These are phyloP conservation scores for Aureobasidium uvarum DNA, from an alignment of 2,329 filamentous ascomycete species.

Conservation along the genomic window DNA sequence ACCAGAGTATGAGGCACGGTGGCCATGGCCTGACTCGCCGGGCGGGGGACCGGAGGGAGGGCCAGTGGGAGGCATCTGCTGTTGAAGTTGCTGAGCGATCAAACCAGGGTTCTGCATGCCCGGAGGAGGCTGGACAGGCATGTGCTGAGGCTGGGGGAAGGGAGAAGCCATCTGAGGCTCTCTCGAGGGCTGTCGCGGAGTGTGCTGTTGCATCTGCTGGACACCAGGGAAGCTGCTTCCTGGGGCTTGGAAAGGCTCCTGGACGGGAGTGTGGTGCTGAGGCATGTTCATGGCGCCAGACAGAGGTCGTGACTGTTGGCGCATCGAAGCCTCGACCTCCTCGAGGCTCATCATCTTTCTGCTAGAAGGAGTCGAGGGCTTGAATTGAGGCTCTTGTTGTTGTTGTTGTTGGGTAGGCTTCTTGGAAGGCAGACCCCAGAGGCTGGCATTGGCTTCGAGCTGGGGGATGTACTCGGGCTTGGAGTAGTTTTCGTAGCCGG, in stretches of 20 bases:
- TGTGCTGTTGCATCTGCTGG: constrained; percentile 70
- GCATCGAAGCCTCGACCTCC: constrained; percentile 93
- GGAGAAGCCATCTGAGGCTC: constrained; percentile 49
- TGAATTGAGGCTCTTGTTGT: constrained; percentile 31
- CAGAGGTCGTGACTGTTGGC: constrained; percentile 60
- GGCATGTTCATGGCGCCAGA: constrained; percentile 47
- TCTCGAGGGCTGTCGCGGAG: constrained; percentile 21
- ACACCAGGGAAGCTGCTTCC: constrained; percentile 49
- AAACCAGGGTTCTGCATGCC: constrained; percentile 34
- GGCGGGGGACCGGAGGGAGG: constrained; percentile 23
- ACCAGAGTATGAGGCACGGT: constrained; percentile 51
- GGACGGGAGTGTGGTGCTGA: constrained; percentile 45
- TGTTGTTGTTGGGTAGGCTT: constrained; percentile 40
- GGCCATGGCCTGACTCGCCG: constrained; percentile 35
- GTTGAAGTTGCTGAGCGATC: constrained; percentile 32
- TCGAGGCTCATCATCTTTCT: constrained; percentile 93
- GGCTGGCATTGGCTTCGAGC: constrained; percentile 85
- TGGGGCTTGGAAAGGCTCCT: constrained; percentile 33
- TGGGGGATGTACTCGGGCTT: constrained; percentile 82
- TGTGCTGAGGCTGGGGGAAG: constrained; percentile 29
- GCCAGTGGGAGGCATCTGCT: constrained; percentile 20
- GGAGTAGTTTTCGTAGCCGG: constrained; percentile 89
- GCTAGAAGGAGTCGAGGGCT: constrained; percentile 40
- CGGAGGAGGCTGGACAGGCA: constrained; percentile 37
- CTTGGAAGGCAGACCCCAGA: constrained; percentile 77